Conservation (phyloP, 768 basidiomycete genomes). For the Cystofilobasidium ferigula region DNA sequence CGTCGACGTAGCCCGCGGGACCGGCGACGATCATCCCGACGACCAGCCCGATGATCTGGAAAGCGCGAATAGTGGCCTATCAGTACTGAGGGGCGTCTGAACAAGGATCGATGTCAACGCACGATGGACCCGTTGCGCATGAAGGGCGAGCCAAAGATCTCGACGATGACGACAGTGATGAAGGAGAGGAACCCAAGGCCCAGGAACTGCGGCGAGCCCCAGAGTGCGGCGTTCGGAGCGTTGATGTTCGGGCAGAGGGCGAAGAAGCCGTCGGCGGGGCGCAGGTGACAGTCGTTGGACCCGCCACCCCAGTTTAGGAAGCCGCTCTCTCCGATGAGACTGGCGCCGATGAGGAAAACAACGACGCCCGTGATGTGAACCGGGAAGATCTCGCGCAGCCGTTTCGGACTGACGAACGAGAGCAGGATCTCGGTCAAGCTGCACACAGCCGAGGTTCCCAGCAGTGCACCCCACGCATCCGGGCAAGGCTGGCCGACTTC, state of each 20-base stretch:
- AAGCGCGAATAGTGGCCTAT: not conserved
- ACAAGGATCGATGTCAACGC: not conserved
- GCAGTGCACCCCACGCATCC: constrained; percentile 66
- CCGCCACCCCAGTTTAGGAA: constrained; percentile 77
- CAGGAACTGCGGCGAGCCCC: constrained; percentile 73
- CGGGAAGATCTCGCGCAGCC: constrained; percentile 55
- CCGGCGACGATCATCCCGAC: constrained; percentile 75
- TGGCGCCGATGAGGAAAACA: constrained; percentile 67
- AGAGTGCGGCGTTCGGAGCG: constrained; percentile 57
- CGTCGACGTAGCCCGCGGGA: constrained; percentile 64
- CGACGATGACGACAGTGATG: constrained; percentile 43
- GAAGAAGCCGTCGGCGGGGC: constrained; percentile 59
- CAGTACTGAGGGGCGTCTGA: not conserved
- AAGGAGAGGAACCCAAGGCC: constrained; percentile 80
- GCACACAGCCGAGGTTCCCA: constrained; percentile 54
- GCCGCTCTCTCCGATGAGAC: constrained; percentile 62
- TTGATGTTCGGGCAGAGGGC: constrained; percentile 58
- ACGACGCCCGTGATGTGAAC: constrained; percentile 74
- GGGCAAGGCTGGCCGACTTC: constrained; percentile 54
- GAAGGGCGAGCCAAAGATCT: constrained; percentile 75
- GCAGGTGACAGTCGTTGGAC: constrained; percentile 46
- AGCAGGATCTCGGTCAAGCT: constrained; percentile 69
- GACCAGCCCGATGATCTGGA: constrained; percentile 52
- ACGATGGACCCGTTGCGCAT: constrained; percentile 50
- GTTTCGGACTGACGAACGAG: constrained; percentile 54